A percentile compares a stretch with the other conserved stretches of the same genome.
These are phyloP conservation scores for Solanum hybrid DNA, from an alignment of 305 asterid species.

Conservation along the genomic window DNA sequence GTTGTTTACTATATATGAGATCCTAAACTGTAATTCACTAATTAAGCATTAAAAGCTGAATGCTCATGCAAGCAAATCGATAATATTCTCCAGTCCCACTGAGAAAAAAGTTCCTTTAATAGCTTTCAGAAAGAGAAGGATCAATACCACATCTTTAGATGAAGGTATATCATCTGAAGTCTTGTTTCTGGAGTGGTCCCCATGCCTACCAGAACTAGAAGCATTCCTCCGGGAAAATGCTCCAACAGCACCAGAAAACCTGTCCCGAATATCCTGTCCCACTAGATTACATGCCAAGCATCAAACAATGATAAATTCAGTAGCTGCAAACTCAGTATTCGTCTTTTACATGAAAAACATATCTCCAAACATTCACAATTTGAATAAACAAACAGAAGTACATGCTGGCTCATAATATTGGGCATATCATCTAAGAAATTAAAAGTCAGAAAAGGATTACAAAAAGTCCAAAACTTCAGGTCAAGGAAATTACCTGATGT, in stretches of 20 bases:
- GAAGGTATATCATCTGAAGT: constrained; percentile 66
- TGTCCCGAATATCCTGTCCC: constrained; percentile 76
- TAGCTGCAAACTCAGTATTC: constrained; percentile 3
- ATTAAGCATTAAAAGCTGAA: not conserved
- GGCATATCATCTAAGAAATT: not conserved
- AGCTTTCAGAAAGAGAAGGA: not conserved
- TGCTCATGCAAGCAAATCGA: not conserved
- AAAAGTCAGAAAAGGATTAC: not conserved
- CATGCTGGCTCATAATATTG: not conserved
- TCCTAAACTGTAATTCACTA: not conserved
- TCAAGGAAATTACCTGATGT: constrained; percentile 50
- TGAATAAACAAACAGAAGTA: not conserved
- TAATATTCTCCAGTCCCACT: not conserved
- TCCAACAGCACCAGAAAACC: constrained; percentile 86
- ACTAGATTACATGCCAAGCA: constrained; percentile 21
- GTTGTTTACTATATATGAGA: not conserved
- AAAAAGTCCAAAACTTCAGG: not conserved
- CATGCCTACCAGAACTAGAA: constrained; percentile 56
- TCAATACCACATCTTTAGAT: constrained; percentile 80
- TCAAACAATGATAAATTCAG: constrained; percentile 2
- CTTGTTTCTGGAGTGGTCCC: constrained; percentile 58
- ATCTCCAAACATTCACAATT: not conserved
- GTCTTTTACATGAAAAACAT: not conserved
- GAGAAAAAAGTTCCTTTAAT: not conserved
- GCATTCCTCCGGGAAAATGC: constrained; percentile 67